Conservation (phyloP, 495 filamentous ascomycete genomes). For the Letharia columbiana region DNA sequence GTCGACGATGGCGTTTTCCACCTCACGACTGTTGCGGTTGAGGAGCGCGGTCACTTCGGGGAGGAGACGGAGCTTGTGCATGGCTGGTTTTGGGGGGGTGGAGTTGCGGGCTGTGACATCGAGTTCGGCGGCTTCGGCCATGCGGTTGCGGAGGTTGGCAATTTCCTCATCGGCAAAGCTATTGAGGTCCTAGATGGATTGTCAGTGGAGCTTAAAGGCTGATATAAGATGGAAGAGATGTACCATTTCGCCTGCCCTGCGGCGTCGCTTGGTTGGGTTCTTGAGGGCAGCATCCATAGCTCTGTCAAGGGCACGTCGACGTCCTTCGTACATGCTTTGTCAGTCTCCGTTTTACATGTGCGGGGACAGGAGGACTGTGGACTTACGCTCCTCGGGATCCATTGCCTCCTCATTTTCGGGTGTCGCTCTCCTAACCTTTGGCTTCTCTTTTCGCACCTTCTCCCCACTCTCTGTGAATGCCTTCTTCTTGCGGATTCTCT, state of each 20-base stretch:
- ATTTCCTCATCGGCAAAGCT: slow-evolving; percentile 83
- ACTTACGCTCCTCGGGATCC: slow-evolving; percentile 47
- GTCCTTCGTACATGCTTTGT: slow-evolving; percentile 52
- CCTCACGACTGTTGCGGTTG: slow-evolving; percentile 65
- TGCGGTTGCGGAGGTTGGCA: slow-evolving; percentile 74
- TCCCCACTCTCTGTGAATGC: slow-evolving; percentile 30
- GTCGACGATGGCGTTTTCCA: slow-evolving; percentile 74
- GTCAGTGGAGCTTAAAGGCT: slow-evolving; percentile 21
- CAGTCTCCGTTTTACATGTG: slow-evolving; percentile 10
- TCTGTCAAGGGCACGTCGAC: slow-evolving; percentile 69
- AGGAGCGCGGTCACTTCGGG: slow-evolving; percentile 84
- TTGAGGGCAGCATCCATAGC: slow-evolving; percentile 81
- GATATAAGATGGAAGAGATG: slow-evolving; percentile 26
- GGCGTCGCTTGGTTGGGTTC: slow-evolving; percentile 67
- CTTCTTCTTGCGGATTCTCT: slow-evolving; percentile 41
- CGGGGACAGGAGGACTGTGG: neutral
- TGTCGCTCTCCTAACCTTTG: slow-evolving; percentile 34
- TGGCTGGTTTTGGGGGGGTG: slow-evolving; percentile 57
- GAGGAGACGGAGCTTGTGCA: slow-evolving; percentile 89
- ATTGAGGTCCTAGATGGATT: slow-evolving; percentile 64
- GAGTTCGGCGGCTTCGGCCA: slow-evolving; percentile 83
- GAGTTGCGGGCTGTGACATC: slow-evolving; percentile 72
- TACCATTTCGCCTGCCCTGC: slow-evolving; percentile 85
- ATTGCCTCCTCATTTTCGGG: slow-evolving; percentile 57
- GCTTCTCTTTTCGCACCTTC: slow-evolving; percentile 41